Percentiles rank a stretch among this genome's conserved stretches.
phyloP scores from a whole-genome alignment of 345 rosid species.

The Arabis hirsuta region DNA sequence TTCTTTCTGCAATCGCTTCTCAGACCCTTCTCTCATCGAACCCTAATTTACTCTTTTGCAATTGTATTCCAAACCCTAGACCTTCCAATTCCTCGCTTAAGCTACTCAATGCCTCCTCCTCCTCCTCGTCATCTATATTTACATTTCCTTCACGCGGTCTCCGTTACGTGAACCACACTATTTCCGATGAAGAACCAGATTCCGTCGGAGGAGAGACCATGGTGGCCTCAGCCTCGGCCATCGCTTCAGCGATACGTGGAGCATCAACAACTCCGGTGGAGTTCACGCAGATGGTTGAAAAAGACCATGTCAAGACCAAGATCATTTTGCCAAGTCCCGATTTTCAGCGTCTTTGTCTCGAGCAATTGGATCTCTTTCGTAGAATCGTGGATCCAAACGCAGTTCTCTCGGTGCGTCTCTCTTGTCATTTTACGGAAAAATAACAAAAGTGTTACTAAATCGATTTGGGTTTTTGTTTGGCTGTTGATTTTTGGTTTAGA shows the following conservation, averaged over 20 bases:
- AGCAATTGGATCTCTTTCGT: constrained; percentile 83
- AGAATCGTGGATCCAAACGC: constrained; percentile 72
- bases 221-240: constrained; percentile 78
- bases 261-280: constrained; percentile 74
- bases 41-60: constrained; percentile 40
- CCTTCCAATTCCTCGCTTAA: constrained; percentile 41
- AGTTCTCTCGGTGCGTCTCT: constrained; percentile 63
- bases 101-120: constrained; percentile 46
- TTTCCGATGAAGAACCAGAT: constrained; percentile 43
- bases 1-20: constrained; percentile 59
- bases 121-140: constrained; percentile 41
- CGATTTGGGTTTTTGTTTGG: not conserved
- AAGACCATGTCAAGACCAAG: constrained; percentile 54
- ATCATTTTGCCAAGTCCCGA: constrained; percentile 79
- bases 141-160: constrained; percentile 42
- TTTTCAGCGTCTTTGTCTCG: constrained; percentile 76
- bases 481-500: constrained; percentile 42
- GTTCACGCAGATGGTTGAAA: constrained; percentile 68
- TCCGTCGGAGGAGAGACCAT: constrained; percentile 36
- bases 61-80: constrained; percentile 36
- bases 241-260: constrained; percentile 69
- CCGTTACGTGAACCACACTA: constrained; percentile 56
- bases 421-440: not conserved
- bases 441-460: not conserved
- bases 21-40: constrained; percentile 41